phyloP scores from a whole-genome alignment of 1,284 basidiomycete species.

The Trichosporon ovoides region DNA sequence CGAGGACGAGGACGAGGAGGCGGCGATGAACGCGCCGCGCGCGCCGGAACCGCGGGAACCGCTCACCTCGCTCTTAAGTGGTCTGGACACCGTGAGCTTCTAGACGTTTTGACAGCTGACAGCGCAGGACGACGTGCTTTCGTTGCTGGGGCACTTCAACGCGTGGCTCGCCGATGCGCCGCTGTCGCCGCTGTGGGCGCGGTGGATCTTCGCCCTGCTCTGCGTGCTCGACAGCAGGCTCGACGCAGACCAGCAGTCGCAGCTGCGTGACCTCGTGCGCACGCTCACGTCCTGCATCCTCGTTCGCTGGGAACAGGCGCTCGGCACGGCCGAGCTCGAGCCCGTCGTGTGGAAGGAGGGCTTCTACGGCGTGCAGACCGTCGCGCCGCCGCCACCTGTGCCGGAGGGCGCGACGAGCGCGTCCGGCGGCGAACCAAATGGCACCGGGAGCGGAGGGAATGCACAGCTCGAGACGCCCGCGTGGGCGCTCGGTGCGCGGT shows the following conservation, averaged over 20 bases:
- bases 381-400: conserved; percentile 7
- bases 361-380: conserved; percentile 14
- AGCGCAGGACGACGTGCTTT: conserved; percentile 23
- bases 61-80: conserved; percentile 28
- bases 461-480: neutral
- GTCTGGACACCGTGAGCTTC: conserved; percentile 30
- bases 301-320: conserved; percentile 28
- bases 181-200: conserved; percentile 62
- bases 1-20: conserved; percentile 22
- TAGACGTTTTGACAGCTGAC: conserved; percentile 7
- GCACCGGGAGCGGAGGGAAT: conserved; percentile 1
- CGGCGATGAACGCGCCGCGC: conserved; percentile 8
- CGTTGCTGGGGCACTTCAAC: conserved; percentile 26
- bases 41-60: conserved; percentile 24
- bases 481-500: conserved; percentile 16
- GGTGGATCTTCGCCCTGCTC: conserved; percentile 79
- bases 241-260: conserved; percentile 69
- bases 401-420: too few species aligned
- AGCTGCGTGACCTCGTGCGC: conserved; percentile 70
- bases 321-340: neutral
- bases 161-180: conserved; percentile 21
- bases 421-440: neutral
- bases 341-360: conserved; percentile 9
- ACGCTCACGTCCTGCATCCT: conserved; percentile 61
- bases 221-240: conserved; percentile 66